A percentile compares a stretch with the other conserved stretches of the same genome.
phyloP scores from a whole-genome alignment of 2,329 filamentous ascomycete species.

The Sclerotinia subarctica region DNA sequence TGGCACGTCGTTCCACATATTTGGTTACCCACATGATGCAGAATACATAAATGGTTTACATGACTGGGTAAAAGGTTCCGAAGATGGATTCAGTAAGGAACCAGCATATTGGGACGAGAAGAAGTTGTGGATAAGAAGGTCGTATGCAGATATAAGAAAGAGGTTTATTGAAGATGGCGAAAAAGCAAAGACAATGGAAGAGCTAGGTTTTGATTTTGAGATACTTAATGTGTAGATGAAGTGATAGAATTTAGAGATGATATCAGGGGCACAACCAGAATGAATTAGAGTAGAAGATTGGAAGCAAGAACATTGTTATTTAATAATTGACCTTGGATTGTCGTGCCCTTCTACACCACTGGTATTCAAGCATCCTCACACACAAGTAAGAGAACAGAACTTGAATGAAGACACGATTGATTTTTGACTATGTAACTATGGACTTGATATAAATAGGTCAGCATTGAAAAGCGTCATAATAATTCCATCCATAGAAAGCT shows the following conservation, averaged over 20 bases:
- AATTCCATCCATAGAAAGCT: neutral
- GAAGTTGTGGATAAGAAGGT: conserved; percentile 67
- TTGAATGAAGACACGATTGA: neutral
- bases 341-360: neutral
- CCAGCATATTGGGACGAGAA: conserved; percentile 70
- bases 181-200: conserved; percentile 60
- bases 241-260: neutral
- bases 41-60: conserved; percentile 67
- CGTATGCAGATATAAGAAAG: conserved; percentile 67
- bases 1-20: conserved; percentile 47
- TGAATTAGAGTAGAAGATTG: neutral
- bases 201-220: conserved; percentile 65
- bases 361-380: neutral
- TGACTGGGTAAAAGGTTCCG: conserved; percentile 57
- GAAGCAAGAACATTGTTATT: neutral
- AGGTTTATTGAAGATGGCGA: conserved; percentile 66
- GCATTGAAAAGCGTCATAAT: neutral
- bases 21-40: conserved; percentile 58
- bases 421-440: neutral
- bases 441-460: conserved; percentile 4
- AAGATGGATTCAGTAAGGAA: conserved; percentile 54
- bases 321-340: neutral
- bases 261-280: neutral
- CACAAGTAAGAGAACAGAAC: neutral
- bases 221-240: neutral